A percentile compares a stretch with the other conserved stretches of the same genome.
These are phyloP conservation scores for Phascolomyces articulosus DNA, from an alignment of 371 early-diverging fungal genomes.

Conservation along the genomic window DNA sequence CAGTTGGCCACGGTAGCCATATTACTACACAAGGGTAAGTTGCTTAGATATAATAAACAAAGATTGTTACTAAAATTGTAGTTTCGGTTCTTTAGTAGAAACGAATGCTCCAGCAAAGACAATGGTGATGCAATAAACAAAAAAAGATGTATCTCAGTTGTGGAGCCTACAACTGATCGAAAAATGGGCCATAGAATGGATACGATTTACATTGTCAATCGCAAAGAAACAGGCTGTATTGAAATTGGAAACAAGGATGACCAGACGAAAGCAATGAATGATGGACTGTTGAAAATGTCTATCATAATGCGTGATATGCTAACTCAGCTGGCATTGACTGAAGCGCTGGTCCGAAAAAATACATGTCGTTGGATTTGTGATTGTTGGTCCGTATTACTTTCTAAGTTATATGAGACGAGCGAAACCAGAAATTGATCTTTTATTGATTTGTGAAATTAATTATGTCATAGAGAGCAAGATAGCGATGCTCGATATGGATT, in stretches of 20 bases:
- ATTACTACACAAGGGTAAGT: background rate
- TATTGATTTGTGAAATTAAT: background rate
- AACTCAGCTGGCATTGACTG: background rate
- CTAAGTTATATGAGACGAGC: background rate
- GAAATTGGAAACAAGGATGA: conserved; percentile 6
- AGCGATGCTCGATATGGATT: conserved; percentile 13
- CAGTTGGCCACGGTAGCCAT: background rate
- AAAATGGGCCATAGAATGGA: conserved; percentile 14
- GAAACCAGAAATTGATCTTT: background rate
- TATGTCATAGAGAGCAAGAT: conserved; percentile 5
- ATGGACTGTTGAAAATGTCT: conserved; percentile 9
- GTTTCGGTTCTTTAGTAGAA: conserved; percentile 3
- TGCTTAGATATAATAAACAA: background rate
- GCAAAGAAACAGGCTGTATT: conserved; percentile 10
- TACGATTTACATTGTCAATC: conserved; percentile 4
- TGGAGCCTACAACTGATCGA: background rate
- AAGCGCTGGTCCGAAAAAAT: background rate
- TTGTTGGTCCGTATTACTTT: background rate
- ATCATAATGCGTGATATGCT: conserved; percentile 13
- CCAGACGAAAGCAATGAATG: conserved; percentile 9
- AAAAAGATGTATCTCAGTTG: conserved; percentile 11
- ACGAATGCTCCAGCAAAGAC: conserved; percentile 12
- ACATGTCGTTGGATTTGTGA: background rate
- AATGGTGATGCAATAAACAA: conserved; percentile 10
- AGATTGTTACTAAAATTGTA: background rate